A percentile compares a stretch with the other conserved stretches of the same genome.
Conservation (phyloP, 768 basidiomycete genomes). For the Galerina sulciceps region DNA sequence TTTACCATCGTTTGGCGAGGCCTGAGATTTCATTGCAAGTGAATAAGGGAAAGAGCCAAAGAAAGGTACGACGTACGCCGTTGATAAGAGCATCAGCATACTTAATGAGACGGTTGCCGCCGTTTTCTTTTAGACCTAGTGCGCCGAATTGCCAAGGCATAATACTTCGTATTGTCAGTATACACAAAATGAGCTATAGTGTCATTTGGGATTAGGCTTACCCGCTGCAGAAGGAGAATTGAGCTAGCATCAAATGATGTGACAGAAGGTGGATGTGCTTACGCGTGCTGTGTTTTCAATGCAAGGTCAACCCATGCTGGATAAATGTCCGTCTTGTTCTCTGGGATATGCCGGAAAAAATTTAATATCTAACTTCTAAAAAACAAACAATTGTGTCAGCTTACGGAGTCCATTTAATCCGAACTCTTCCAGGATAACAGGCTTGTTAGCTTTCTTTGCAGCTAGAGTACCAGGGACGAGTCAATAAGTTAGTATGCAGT, state of each 20-base stretch:
- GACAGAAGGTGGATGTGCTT: conserved; percentile 22
- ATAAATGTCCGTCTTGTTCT: conserved; percentile 54
- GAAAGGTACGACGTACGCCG: conserved; percentile 34
- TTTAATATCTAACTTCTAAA: background rate
- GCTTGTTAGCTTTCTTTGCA: conserved; percentile 58
- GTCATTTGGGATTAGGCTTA: conserved; percentile 15
- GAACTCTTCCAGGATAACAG: conserved; percentile 68
- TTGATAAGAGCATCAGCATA: conserved; percentile 57
- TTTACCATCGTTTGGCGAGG: conserved; percentile 63
- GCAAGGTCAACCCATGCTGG: conserved; percentile 54
- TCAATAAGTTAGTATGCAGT: background rate
- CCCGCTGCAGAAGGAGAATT: conserved; percentile 25
- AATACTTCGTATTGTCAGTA: conserved; percentile 32
- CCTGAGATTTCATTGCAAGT: conserved; percentile 26
- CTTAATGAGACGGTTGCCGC: conserved; percentile 57
- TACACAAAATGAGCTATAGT: too few relatives aligned
- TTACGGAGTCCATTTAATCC: conserved; percentile 50
- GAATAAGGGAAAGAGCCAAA: background rate
- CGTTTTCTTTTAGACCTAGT: conserved; percentile 50
- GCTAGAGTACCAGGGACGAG: conserved; percentile 31
- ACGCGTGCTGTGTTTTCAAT: conserved; percentile 54
- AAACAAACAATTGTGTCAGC: conserved; percentile 14
- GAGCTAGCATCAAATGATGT: background rate
- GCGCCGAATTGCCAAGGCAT: conserved; percentile 66
- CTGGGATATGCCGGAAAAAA: conserved; percentile 24